Evolutionary conservation across 768 basidiomycete genomes (phyloP), one percentile per base, ranked within the genome.

Genomic region (Brasilioporus rufonigricans): DNA sequence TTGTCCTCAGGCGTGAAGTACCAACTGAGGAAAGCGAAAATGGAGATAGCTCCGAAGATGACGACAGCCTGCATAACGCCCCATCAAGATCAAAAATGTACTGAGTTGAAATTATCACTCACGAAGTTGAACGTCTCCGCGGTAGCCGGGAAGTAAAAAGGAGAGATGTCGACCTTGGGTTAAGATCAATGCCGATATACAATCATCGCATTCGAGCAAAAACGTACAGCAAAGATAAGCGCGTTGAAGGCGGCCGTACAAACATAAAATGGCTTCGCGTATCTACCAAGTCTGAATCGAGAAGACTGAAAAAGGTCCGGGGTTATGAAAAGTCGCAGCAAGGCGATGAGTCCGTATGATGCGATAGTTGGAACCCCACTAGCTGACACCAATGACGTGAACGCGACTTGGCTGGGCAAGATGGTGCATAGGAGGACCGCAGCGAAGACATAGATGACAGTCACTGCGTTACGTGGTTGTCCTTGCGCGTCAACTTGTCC

Each of bases 331-430:
- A 94, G 71, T 29, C 90, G 82, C 31, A 94, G 76, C 2, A 89
- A 65, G 10, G 88, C 83, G 55, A 95, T 93, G 41, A 95, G 76
- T 0, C 85, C 90, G 65, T 95, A 95, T 2, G 91, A 89, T 0
- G 92, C 91, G 54, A 93, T 92, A 3, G 89, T 93, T 1, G 93
- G 93, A 3, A 92, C 79, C 5, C 78, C 91, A 23, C 90, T 89
- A 8, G 92, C 94, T 12, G 91, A 93, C 39, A 94, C 81, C 56
- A 96, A 77, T 14, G 92, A 94, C 3, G 87, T 93, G 76, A 96
- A 97, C 4, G 94, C 93, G 35, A 95, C 94, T 62, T 89, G 85
- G 63, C 89, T 91, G 1, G 93, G 91, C 24, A 96, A 74, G 64
- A 95, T 94, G 10, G 89, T 87, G 75, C 91, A 93, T n/a, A 95